Evolutionary conservation across 805 yeast species (phyloP).

Genomic region (Torulaspora indica): DNA sequence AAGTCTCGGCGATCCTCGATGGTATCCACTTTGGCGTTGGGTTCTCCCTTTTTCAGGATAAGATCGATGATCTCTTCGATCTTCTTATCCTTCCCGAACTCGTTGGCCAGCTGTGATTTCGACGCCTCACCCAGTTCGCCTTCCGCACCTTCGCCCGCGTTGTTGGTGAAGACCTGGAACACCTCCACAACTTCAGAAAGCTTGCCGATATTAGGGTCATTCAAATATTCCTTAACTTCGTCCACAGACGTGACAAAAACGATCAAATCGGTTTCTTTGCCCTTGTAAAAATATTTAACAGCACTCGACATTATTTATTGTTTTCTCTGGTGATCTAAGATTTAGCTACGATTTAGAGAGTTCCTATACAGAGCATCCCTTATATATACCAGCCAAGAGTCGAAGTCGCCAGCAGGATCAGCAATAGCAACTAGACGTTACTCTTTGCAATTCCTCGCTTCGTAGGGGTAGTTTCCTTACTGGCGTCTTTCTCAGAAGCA

Average conservation of each 20-base stretch:
- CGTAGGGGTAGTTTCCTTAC: not conserved
- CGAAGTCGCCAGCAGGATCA: too few species aligned
- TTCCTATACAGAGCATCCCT: not conserved
- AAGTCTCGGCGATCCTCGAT: slow-evolving; percentile 2
- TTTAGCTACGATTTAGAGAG: not conserved
- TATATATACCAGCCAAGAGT: not conserved
- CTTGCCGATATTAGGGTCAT: slow-evolving; percentile 43
- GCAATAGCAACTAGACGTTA: not conserved
- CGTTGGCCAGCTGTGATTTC: slow-evolving; percentile 54
- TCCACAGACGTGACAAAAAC: slow-evolving; percentile 57
- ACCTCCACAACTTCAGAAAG: slow-evolving; percentile 56
- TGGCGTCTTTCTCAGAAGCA: slow-evolving; percentile 1
- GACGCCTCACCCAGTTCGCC: slow-evolving; percentile 74
- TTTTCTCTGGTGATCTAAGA: not conserved
- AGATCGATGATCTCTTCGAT: slow-evolving; percentile 53
- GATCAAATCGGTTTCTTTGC: slow-evolving; percentile 57
- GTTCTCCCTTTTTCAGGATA: slow-evolving; percentile 57
- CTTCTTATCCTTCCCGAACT: slow-evolving; percentile 55
- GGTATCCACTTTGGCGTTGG: slow-evolving; percentile 37
- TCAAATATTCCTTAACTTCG: slow-evolving; percentile 37
- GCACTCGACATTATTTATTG: slow-evolving; percentile 32
- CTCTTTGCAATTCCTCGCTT: not conserved
- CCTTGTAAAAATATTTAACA: slow-evolving; percentile 58
- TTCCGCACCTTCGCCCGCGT: slow-evolving; percentile 59
- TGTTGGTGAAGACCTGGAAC: slow-evolving; percentile 60